Base-by-base conservation (phyloP, 768 basidiomycete species). In the Tulasnella sp. region DNA sequence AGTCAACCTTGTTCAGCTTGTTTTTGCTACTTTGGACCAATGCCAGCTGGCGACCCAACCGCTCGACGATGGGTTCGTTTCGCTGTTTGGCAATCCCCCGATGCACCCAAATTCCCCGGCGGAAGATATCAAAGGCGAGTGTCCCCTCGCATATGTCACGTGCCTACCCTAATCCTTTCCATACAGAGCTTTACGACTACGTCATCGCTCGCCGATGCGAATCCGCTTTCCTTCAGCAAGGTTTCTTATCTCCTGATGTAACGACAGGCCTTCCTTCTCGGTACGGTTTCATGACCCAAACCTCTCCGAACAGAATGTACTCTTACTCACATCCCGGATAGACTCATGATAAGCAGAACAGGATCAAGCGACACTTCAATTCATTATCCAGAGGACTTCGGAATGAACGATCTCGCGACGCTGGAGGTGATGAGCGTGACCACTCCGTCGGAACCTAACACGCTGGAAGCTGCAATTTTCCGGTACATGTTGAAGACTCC, bases 401-500 rank as follows among this genome's bases (percentile, higher is more conserved):
- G 41, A 34, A 34, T 40, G 11, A 52, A 52, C 40, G 44, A 70
- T 32, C 40, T 67, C 19, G 66, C 36, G 19, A 67, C 66, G 17
- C 39, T 67, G 19, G 66, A 67, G 2, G 69, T 70, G 40, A 40
- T 70, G 26, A 70, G 35, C 44, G 26, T 35, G 22, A 42, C 69
- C 26, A 59, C 75, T 7, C 2, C 12, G 4, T 39, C 37, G 16
- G 59, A 79, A 72, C 41, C 77, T 73, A 64, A 77, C 73, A 69
- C 73, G 75, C 9, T 77, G 77, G 9, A 74, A 73, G 19, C 74
- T 62, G 79, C 84, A 70, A 72, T 87, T 87, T 76, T 85, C 86
- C 34, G 84, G 88, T 35, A 90, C 91, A 72, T 81, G 37, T 39
- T 86, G 19, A 82, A 84, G 44, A 83, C 89, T 1, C 89, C 69